Base-by-base conservation (phyloP, 345 rosid genomes). In the Murraya paniculata region DNA sequence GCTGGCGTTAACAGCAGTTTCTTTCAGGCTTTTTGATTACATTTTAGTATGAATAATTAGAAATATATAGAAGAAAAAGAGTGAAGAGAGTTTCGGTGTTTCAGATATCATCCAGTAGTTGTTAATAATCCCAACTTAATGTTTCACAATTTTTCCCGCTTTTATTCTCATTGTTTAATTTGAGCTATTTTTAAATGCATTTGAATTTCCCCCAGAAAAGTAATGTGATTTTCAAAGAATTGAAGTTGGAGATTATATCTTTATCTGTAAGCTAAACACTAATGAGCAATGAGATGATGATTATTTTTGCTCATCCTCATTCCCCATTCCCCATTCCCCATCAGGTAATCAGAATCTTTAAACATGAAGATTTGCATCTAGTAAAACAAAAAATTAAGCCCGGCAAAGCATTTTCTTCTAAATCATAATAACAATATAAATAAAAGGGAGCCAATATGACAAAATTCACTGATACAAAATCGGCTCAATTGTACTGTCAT, bases 1-100 rank as follows among this genome's bases (percentile, higher is more conserved):
- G 84, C 85, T 39, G 87, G 91, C 64, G 84, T 86, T 35, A 88
- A 86, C 75, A 79, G 85, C 68, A 79, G 86, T 45, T 84, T 88
- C 79, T 71, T 88, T 27, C 89, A 82, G 60, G 59, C 6, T 33
- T 71, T 75, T 41, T 82, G 65, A 81, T 56, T 56, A 33, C 27
- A 55, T 55, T 58, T 33, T 55, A 31, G 28, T 33, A 55, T 10
- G 61, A 53, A 22, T 50, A 70, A 53, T 19, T 5, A 1, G 38
- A n/a, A 71, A 69, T 14, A 28, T 18, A 39, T 27, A 39, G 14
- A 14, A 68, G 28, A 11, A 6, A 1, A 14, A 3, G 27, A 35
- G 48, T 19, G 48, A 7, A 68, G 56, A 13, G 30, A 67, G 21
- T 21, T 36, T 35, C 28, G 5, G 6, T 25, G 0, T 39, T 14